Evolutionary conservation across 257 asterid species (phyloP).

Genomic region (Fraxinus pennsylvanica): DNA sequence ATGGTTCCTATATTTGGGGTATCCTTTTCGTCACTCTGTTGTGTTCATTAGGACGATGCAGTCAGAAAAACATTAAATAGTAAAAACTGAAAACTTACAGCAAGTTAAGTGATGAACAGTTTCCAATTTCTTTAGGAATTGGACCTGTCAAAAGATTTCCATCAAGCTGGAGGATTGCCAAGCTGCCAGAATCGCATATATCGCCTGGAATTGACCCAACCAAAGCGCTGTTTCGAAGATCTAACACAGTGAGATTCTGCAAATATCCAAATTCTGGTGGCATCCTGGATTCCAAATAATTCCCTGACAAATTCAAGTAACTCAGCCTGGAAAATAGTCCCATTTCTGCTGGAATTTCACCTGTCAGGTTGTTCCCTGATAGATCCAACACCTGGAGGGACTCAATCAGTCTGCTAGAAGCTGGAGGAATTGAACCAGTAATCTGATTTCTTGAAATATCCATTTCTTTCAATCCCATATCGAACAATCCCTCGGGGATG

Average conservation of each 20-base stretch:
- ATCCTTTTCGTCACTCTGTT: not conserved
- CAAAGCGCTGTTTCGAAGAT: conserved; percentile 61
- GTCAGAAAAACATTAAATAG: not conserved
- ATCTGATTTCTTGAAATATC: conserved; percentile 75
- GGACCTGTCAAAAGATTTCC: conserved; percentile 73
- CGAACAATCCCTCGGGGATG: conserved; percentile 62
- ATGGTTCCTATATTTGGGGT: not conserved
- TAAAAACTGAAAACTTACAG: conserved; percentile 55
- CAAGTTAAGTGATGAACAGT: conserved; percentile 80
- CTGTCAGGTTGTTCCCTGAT: conserved; percentile 64
- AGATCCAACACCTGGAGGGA: conserved; percentile 67
- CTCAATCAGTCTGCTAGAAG: conserved; percentile 59
- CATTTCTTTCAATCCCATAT: conserved; percentile 61
- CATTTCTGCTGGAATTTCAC: conserved; percentile 74
- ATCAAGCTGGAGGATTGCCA: conserved; percentile 88
- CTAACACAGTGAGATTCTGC: conserved; percentile 68
- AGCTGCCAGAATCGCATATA: conserved; percentile 81
- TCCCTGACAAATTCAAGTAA: conserved; percentile 82
- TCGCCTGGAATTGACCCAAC: conserved; percentile 74
- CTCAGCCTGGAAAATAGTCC: conserved; percentile 69
- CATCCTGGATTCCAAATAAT: conserved; percentile 65
- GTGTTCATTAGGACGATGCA: not conserved
- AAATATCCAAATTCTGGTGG: conserved; percentile 78
- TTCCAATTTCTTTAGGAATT: conserved; percentile 74
- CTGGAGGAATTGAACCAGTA: conserved; percentile 62